Evolutionary conservation across 2,329 filamentous ascomycete genomes (phyloP).

Genomic region (Colletotrichum camelliae): DNA sequence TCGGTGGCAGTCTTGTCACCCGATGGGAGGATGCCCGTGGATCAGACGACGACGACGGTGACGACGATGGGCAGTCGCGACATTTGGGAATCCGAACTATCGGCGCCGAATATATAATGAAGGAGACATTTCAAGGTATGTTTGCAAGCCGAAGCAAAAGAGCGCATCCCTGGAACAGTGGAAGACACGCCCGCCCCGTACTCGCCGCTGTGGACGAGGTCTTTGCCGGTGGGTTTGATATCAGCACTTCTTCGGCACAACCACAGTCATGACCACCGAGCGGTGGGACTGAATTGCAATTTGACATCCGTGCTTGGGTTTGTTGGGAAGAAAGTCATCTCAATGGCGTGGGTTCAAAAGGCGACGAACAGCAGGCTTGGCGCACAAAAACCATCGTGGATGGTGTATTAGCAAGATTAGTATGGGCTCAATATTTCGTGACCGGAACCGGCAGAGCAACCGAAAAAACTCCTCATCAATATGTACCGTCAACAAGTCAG

Average conservation of each 20-base stretch:
- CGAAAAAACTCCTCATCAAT: constrained; percentile 17
- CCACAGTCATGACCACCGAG: constrained; percentile 73
- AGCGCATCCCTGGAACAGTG: constrained; percentile 12
- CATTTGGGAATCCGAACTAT: background rate
- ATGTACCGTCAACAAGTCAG: constrained; percentile 22
- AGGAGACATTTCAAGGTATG: background rate
- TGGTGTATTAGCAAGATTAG: constrained; percentile 23
- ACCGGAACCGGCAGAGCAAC: constrained; percentile 12
- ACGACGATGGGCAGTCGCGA: background rate
- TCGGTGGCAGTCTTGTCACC: background rate
- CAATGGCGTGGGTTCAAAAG: background rate
- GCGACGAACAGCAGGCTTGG: background rate
- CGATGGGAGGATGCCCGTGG: background rate
- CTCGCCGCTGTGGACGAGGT: constrained; percentile 23
- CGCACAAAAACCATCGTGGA: constrained; percentile 16
- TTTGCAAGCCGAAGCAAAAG: constrained; percentile 25
- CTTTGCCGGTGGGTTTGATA: constrained; percentile 55
- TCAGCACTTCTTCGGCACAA: constrained; percentile 99
- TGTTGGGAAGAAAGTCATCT: background rate
- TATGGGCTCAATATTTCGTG: constrained; percentile 13
- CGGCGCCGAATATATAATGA: background rate
- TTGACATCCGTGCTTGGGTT: constrained; percentile 94
- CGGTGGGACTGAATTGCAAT: constrained; percentile 85
- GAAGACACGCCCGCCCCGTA: constrained; percentile 24
- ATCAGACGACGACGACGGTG: background rate